These are phyloP conservation scores for Ophiostoma triangulosporum DNA, from an alignment of 2,329 filamentous ascomycete species.

Conservation along the genomic window DNA sequence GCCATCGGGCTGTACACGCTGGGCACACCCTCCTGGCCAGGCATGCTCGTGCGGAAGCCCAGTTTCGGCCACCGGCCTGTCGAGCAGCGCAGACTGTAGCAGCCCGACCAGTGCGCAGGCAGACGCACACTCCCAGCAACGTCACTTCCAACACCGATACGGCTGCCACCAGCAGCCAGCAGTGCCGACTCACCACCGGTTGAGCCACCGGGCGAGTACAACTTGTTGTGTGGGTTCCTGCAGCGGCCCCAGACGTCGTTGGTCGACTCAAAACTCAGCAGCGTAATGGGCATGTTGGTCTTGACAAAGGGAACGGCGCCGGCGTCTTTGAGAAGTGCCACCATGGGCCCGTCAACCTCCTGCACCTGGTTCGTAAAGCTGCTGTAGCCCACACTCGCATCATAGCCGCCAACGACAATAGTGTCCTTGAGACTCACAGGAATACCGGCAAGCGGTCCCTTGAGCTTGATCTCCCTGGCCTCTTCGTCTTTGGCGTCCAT, in stretches of 20 bases:
- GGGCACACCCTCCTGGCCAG: slow-evolving; percentile 47
- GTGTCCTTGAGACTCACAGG: slow-evolving; percentile 37
- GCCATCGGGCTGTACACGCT: slow-evolving; percentile 45
- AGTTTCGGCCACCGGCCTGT: slow-evolving; percentile 17
- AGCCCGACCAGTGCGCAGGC: slow-evolving; percentile 20
- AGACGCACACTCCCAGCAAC: slow-evolving; percentile 18
- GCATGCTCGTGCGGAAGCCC: slow-evolving; percentile 17
- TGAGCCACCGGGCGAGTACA: slow-evolving; percentile 23
- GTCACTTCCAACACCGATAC: slow-evolving; percentile 25
- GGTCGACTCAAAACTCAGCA: slow-evolving; percentile 19
- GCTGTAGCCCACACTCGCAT: slow-evolving; percentile 20
- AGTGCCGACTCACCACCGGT: slow-evolving; percentile 26
- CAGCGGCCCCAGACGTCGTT: slow-evolving; percentile 25
- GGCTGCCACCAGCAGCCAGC: slow-evolving; percentile 20
- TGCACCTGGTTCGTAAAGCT: slow-evolving; percentile 10
- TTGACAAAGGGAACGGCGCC: slow-evolving; percentile 19
- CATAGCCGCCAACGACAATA: slow-evolving; percentile 29
- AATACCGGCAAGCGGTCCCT: slow-evolving; percentile 32
- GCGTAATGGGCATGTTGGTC: slow-evolving; percentile 19
- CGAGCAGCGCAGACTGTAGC: slow-evolving; percentile 21
- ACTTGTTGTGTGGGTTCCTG: slow-evolving; percentile 22
- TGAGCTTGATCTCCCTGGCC: slow-evolving; percentile 47
- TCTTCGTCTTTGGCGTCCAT: slow-evolving; percentile 16
- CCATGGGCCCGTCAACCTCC: slow-evolving; percentile 17
- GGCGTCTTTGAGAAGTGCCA: slow-evolving; percentile 31